Conservation (phyloP, 306 rosid species). For the Vigna reflexopilosa region DNA sequence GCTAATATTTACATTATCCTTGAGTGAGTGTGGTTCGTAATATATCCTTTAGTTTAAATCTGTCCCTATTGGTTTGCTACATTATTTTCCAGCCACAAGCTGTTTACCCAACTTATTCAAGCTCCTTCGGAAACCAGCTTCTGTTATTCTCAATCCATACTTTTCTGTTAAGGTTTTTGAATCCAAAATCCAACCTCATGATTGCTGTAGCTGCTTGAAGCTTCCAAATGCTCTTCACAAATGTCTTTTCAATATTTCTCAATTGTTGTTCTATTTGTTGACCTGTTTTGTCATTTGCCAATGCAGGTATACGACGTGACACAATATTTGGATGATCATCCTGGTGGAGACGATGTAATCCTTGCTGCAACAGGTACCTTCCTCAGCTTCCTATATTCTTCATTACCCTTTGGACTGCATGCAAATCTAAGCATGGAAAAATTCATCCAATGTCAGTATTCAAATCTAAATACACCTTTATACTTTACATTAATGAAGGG, state of each 20-base stretch:
- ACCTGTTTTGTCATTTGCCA: constrained; percentile 27
- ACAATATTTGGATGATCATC: constrained; percentile 87
- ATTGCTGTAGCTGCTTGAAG: background rate
- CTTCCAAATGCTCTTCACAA: constrained; percentile 19
- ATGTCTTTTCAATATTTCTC: constrained; percentile 12
- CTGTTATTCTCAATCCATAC: constrained; percentile 9
- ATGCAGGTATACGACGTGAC: constrained; percentile 82
- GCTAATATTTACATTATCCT: constrained; percentile 13
- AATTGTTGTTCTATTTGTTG: constrained; percentile 22
- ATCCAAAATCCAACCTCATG: background rate
- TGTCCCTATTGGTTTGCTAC: background rate
- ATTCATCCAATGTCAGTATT: constrained; percentile 28
- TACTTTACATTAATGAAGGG: constrained; percentile 55
- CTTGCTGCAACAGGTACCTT: constrained; percentile 72
- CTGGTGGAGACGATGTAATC: constrained; percentile 91
- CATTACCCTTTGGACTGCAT: background rate
- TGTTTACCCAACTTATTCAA: background rate
- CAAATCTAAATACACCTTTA: constrained; percentile 30
- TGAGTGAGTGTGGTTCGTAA: background rate
- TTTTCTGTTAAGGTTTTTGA: constrained; percentile 1
- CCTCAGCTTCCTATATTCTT: constrained; percentile 28
- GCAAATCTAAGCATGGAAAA: constrained; percentile 10
- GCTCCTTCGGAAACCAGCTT: background rate
- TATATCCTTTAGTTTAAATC: background rate
- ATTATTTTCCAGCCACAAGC: constrained; percentile 20